Percentiles rank a stretch among this genome's conserved stretches.
phyloP scores from a whole-genome alignment of 1,284 basidiomycete genomes.

The Meripilus lineatus region DNA sequence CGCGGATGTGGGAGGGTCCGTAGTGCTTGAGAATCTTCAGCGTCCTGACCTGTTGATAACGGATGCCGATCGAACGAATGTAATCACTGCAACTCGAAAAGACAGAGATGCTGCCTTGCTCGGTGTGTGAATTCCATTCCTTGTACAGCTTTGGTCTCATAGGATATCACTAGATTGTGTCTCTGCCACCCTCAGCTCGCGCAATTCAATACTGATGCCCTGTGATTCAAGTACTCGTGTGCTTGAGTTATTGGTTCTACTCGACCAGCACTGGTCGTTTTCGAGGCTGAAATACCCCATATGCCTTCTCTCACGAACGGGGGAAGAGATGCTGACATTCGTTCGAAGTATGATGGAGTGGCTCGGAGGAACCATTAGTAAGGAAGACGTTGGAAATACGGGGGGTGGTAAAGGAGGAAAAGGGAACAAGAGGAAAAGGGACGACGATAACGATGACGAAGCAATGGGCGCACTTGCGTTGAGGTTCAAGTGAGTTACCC shows the following conservation, averaged over 20 bases:
- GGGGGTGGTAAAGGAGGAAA: constrained; percentile 43
- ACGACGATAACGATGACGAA: constrained; percentile 69
- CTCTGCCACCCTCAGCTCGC: constrained; percentile 74
- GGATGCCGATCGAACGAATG: constrained; percentile 80
- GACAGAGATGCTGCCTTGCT: constrained; percentile 89
- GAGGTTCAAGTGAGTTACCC: constrained; percentile 58
- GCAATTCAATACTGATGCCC: constrained; percentile 83
- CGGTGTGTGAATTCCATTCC: constrained; percentile 43
- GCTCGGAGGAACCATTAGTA: constrained; percentile 91
- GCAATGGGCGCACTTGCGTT: constrained; percentile 73
- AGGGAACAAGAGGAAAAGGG: constrained; percentile 52
- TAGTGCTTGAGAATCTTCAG: constrained; percentile 83
- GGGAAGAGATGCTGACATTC: constrained; percentile 91
- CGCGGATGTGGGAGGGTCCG: constrained; percentile 45
- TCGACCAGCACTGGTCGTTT: constrained; percentile 98
- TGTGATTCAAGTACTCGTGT: constrained; percentile 93
- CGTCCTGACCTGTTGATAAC: constrained; percentile 92
- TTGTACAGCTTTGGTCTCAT: constrained; percentile 8
- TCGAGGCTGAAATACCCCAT: constrained; percentile 79
- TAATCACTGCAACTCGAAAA: constrained; percentile 83
- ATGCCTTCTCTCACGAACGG: constrained; percentile 88
- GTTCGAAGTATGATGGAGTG: constrained; percentile 98
- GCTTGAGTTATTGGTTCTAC: constrained; percentile 88
- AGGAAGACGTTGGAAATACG: constrained; percentile 82
- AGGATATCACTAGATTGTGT: constrained; percentile 64